Percentiles rank a stretch among this genome's conserved stretches.
phyloP scores from a whole-genome alignment of 805 yeast species.

The Candida saitoana region DNA sequence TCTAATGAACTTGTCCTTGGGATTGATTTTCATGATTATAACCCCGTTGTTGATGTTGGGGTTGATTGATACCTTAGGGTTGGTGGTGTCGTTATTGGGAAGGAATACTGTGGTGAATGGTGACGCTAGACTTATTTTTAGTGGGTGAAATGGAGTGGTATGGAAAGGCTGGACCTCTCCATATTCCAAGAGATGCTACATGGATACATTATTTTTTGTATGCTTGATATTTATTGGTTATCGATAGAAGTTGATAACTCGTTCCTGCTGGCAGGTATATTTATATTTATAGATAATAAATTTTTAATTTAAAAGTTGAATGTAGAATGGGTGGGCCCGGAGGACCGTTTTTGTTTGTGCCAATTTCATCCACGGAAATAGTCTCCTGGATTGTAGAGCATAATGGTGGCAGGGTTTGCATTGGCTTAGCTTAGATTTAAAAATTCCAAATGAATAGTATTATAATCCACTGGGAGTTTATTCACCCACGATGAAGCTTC shows the following conservation, averaged over 20 bases:
- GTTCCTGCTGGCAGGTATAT: not conserved
- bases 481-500: too few species aligned
- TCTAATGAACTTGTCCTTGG: slow-evolving; percentile 3
- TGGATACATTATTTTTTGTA: not conserved
- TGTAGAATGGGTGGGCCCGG: too few species aligned
- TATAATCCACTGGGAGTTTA: too few species aligned
- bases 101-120: not conserved
- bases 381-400: too few species aligned
- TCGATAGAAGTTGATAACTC: not conserved
- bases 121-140: not conserved
- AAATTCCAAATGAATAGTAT: too few species aligned
- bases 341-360: too few species aligned
- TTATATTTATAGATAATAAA: not conserved
- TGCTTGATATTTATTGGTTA: not conserved
- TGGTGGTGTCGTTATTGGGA: not conserved
- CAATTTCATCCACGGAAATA: too few species aligned
- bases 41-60: slow-evolving; percentile 7
- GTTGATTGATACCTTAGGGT: slow-evolving; percentile 5
- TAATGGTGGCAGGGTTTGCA: too few species aligned
- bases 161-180: too few species aligned
- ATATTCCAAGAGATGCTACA: too few species aligned
- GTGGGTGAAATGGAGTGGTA: not conserved
- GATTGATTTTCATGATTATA: slow-evolving; percentile 6
- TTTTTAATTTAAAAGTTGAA: too few species aligned
- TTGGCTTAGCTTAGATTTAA: too few species aligned